Base-by-base conservation (phyloP, 495 filamentous ascomycete genomes). In the Talaromyces trachyspermus region DNA sequence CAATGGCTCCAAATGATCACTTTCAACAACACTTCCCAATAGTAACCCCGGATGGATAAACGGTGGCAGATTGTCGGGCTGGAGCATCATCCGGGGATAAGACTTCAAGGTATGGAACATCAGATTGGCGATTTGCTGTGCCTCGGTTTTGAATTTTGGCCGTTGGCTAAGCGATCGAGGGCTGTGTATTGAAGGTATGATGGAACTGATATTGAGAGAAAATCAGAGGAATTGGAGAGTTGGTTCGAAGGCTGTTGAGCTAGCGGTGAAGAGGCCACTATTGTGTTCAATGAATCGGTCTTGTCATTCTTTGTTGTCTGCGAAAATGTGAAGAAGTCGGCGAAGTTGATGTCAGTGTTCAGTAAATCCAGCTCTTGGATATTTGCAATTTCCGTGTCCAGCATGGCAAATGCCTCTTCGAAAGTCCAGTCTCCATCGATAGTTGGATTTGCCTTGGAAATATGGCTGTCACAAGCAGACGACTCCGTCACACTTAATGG, bases 321-420 rank as follows among this genome's bases (percentile, higher is more conserved):
- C 4, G 44, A 17, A 24, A 2, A 15, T 1, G 10, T 85, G 7
- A 85, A 60, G 41, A 76, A 75, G 48, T 79, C 68, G 25, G 79
- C 79, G 50, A 86, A 79, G 51, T 63, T 65, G 8, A 54, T 49
- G 3, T 37, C 30, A 15, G 44, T 18, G 10, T 35, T 24, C 3
- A 24, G 14, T 9, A 17, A 19, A 24, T 37, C 44, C 25, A 46
- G 44, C 12, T 14, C 29, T 20, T 33, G 29, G n/a, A 37, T 3
- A 19, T 12, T 36, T 10, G 43, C 2, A 17, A 46, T 0, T 33
- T 33, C 27, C 12, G 43, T 22, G 30, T 35, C 30, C 0, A 22
- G 30, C 29, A 23, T 23, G n/a, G 14, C 14, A 36, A 36, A 19
- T 22, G 30, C 18, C 11, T 37, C 12, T 14, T 37, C 44, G 23